These are phyloP conservation scores for Lipomyces yamadae DNA, from an alignment of 805 yeast genomes.

Conservation along the genomic window DNA sequence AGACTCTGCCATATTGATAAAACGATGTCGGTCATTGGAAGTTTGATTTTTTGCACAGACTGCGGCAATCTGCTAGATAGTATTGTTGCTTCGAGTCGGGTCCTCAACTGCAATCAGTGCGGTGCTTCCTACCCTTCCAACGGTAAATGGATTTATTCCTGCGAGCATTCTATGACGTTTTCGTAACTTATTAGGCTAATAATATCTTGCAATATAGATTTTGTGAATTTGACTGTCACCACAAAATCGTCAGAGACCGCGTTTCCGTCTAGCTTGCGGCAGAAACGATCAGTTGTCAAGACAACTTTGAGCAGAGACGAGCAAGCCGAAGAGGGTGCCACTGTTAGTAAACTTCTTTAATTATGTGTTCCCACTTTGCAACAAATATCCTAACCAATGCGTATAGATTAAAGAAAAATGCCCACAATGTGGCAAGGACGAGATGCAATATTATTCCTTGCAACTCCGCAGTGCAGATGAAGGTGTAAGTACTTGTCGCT, in stretches of 20 bases:
- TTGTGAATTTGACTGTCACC: conserved; percentile 79
- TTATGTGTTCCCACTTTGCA: background rate
- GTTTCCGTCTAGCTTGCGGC: conserved; percentile 81
- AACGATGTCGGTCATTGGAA: conserved; percentile 90
- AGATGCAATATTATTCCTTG: conserved; percentile 96
- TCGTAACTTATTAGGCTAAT: background rate
- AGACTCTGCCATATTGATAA: background rate
- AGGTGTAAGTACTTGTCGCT: conserved; percentile 56
- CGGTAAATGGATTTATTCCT: conserved; percentile 41
- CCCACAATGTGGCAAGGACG: conserved; percentile 98
- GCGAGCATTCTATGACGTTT: background rate
- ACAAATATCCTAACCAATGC: background rate
- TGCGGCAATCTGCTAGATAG: conserved; percentile 91
- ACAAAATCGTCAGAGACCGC: conserved; percentile 91
- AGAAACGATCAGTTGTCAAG: conserved; percentile 88
- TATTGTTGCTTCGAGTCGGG: conserved; percentile 52
- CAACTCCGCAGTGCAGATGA: conserved; percentile 98
- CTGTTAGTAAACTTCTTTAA: conserved; percentile 44
- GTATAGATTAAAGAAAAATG: conserved; percentile 86
- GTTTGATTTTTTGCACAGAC: conserved; percentile 87
- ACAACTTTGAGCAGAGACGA: conserved; percentile 66
- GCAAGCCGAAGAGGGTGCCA: conserved; percentile 88
- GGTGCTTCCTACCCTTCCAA: conserved; percentile 50
- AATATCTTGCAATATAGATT: conserved; percentile 47
- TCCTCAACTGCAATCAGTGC: conserved; percentile 64